phyloP scores from a whole-genome alignment of 257 asterid genomes.

The Solanum sitiens region DNA sequence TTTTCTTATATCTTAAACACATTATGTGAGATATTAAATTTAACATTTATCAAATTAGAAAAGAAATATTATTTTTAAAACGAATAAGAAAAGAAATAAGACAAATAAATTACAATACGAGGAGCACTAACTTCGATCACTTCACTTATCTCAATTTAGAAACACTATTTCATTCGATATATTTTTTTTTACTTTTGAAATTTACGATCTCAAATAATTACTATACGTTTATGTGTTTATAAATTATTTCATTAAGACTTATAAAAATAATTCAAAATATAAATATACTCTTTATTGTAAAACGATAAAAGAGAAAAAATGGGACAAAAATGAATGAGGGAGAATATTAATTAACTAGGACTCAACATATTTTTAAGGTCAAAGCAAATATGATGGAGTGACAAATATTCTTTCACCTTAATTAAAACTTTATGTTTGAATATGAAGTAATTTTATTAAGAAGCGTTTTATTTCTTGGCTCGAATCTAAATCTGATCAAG shows the following conservation, averaged over 20 bases:
- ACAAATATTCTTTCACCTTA: too few species aligned
- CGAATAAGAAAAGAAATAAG: too few species aligned
- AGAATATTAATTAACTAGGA: not conserved
- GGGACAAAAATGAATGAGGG: not conserved
- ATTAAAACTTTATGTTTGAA: too few species aligned
- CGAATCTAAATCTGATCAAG: too few species aligned
- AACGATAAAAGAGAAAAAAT: not conserved
- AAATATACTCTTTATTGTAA: not conserved
- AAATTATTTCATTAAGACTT: not conserved
- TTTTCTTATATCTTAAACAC: not conserved
- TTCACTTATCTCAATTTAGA: not conserved
- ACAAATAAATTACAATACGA: not conserved
- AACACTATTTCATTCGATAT: too few species aligned
- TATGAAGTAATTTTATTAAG: too few species aligned
- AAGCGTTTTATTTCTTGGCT: too few species aligned
- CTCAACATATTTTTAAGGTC: not conserved
- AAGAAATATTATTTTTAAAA: not conserved
- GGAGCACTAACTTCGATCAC: not conserved
- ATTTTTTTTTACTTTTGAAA: too few species aligned
- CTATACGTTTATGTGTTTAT: not conserved
- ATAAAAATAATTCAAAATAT: too few species aligned
- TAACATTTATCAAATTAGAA: not conserved
- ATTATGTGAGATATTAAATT: not conserved
- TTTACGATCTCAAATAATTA: too few species aligned
- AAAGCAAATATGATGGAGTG: not conserved